These are phyloP conservation scores for Monotropa hypopitys DNA, from an alignment of 179 eudicot genomes.

Conservation along the genomic window DNA sequence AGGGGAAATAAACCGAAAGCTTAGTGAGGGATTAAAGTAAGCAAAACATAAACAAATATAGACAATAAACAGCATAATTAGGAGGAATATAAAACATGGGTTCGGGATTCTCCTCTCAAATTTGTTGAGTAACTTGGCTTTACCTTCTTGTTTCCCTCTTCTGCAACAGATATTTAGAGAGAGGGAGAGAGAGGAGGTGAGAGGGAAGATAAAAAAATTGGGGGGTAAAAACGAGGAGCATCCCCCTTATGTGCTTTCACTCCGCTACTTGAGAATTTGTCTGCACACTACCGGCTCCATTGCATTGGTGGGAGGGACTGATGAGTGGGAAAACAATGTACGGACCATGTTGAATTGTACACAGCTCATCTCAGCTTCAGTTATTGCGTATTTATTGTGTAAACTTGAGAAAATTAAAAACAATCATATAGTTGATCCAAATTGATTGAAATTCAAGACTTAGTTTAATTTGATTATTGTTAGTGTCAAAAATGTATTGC, in stretches of 20 bases:
- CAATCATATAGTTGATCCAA: no score
- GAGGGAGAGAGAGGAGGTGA: neutral
- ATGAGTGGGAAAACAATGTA: neutral
- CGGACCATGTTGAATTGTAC: neutral
- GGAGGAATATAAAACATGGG: neutral
- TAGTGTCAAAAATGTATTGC: no score
- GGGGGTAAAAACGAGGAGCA: neutral
- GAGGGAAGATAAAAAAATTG: neutral
- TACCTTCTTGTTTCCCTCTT: neutral
- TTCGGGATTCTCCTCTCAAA: neutral
- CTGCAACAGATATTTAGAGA: constrained; percentile 4
- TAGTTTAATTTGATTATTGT: no score
- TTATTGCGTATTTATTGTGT: no score
- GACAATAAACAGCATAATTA: neutral
- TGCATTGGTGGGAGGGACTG: neutral
- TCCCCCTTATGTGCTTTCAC: neutral
- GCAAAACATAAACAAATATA: constrained; percentile 11
- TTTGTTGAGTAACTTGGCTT: constrained; percentile 2
- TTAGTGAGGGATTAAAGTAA: neutral
- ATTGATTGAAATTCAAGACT: no score
- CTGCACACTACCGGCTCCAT: neutral
- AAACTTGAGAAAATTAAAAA: no score
- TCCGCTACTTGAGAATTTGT: neutral
- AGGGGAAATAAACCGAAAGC: neutral
- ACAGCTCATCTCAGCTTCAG: neutral